Conservation (phyloP, 2,329 filamentous ascomycete species). For the Arachnopeziza araneosa region DNA sequence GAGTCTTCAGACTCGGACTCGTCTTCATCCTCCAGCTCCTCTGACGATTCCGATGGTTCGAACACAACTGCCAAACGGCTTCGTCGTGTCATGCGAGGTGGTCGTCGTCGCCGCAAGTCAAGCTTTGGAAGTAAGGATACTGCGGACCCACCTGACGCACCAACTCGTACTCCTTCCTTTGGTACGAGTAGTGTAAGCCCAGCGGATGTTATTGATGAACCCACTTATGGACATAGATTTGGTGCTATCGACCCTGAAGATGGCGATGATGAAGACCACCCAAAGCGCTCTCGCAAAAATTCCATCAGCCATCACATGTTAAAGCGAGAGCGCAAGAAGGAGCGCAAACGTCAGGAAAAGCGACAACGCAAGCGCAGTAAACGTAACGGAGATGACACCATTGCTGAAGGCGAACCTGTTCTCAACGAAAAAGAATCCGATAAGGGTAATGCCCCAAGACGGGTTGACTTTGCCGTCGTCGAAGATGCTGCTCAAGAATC, state of each 20-base stretch:
- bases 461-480: constrained; percentile 52
- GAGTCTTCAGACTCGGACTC: constrained; percentile 52
- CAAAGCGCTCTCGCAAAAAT: constrained; percentile 21
- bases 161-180: constrained; percentile 39
- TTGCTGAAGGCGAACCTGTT: constrained; percentile 17
- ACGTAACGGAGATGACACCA: constrained; percentile 18
- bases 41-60: constrained; percentile 53
- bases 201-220: constrained; percentile 16
- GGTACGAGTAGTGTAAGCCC: constrained; percentile 26
- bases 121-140: constrained; percentile 65
- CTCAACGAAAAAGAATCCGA: constrained; percentile 18
- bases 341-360: constrained; percentile 32
- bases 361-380: constrained; percentile 20
- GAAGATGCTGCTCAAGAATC: constrained; percentile 11
- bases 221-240: constrained; percentile 19
- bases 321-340: constrained; percentile 33
- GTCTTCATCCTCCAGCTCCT: constrained; percentile 56
- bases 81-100: constrained; percentile 65
- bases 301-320: constrained; percentile 21
- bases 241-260: constrained; percentile 45
- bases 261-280: constrained; percentile 41
- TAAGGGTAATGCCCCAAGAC: constrained; percentile 39
- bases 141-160: constrained; percentile 30
- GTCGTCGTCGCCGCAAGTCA: constrained; percentile 66
- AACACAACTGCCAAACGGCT: constrained; percentile 71